Conservation (phyloP, 2,329 filamentous ascomycete genomes). For the Ascosphaera acerosa region DNA sequence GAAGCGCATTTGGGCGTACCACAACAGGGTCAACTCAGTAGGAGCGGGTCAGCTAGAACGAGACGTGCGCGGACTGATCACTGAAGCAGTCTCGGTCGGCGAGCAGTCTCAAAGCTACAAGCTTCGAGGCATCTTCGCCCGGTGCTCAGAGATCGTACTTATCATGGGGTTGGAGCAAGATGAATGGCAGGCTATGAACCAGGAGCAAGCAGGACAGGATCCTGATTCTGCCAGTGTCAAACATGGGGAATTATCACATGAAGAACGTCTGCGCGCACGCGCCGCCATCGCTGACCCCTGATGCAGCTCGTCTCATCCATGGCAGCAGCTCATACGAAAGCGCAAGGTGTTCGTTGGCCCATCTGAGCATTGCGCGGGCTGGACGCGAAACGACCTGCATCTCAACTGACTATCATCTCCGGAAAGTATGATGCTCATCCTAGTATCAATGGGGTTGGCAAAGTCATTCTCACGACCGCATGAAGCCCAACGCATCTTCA, state of each 20-base stretch:
- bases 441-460: no score
- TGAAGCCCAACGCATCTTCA: no score
- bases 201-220: no score
- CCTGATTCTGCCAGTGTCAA: no score
- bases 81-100: slow-evolving; percentile 17
- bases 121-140: slow-evolving; percentile 49
- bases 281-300: not conserved
- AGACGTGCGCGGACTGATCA: slow-evolving; percentile 53
- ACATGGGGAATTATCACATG: not conserved
- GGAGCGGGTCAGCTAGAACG: slow-evolving; percentile 65
- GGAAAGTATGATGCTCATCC: no score
- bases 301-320: no score
- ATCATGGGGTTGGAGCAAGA: slow-evolving; percentile 89
- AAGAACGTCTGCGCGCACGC: not conserved
- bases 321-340: no score
- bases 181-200: slow-evolving; percentile 46
- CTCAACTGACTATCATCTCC: no score
- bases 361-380: no score
- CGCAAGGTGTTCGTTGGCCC: no score
- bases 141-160: slow-evolving; percentile 56
- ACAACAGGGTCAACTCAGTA: slow-evolving; percentile 53
- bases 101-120: slow-evolving; percentile 36
- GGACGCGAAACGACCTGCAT: no score
- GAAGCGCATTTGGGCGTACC: slow-evolving; percentile 62
- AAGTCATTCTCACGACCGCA: no score